Conservation (phyloP, 768 basidiomycete species). For the Hysterangium stoloniferum region DNA sequence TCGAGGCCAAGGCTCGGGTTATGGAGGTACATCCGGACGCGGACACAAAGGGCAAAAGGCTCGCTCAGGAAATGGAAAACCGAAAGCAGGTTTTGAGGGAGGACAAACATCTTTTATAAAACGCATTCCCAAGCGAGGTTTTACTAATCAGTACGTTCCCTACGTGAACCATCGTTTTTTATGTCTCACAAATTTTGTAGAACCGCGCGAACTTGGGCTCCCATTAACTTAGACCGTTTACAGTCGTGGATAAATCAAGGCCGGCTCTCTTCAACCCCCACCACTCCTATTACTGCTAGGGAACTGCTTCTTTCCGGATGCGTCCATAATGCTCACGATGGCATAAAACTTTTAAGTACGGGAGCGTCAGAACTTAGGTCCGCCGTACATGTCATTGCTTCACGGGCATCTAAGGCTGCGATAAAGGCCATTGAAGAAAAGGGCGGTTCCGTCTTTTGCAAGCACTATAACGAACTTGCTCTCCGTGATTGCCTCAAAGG, state of each 20-base stretch:
- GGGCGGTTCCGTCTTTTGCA: slow-evolving; percentile 82
- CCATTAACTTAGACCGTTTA: slow-evolving; percentile 80
- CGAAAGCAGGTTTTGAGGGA: slow-evolving; percentile 82
- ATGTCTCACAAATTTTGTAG: slow-evolving; percentile 30
- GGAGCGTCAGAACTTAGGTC: slow-evolving; percentile 58
- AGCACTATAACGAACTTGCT: slow-evolving; percentile 84
- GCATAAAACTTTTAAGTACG: slow-evolving; percentile 84
- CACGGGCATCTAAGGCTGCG: slow-evolving; percentile 80
- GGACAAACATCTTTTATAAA: slow-evolving; percentile 93
- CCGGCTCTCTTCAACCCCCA: slow-evolving; percentile 66
- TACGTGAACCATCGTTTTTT: background rate
- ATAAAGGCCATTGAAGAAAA: slow-evolving; percentile 74
- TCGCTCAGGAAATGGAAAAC: slow-evolving; percentile 80
- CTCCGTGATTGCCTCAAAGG: slow-evolving; percentile 73
- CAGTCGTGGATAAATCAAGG: slow-evolving; percentile 89
- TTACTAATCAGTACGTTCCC: slow-evolving; percentile 75
- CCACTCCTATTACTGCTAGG: slow-evolving; percentile 80
- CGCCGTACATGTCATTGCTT: slow-evolving; percentile 73
- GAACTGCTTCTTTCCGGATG: slow-evolving; percentile 82
- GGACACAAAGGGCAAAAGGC: slow-evolving; percentile 97
- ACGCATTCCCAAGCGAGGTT: slow-evolving; percentile 88
- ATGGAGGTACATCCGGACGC: slow-evolving; percentile 87
- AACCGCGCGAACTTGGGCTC: slow-evolving; percentile 66
- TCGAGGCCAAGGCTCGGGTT: slow-evolving; percentile 84
- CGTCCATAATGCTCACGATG: slow-evolving; percentile 81